Percentiles rank a stretch among this genome's conserved stretches.
Conservation (phyloP, 2,329 filamentous ascomycete species). For the Cercospora zeae-maydis region DNA sequence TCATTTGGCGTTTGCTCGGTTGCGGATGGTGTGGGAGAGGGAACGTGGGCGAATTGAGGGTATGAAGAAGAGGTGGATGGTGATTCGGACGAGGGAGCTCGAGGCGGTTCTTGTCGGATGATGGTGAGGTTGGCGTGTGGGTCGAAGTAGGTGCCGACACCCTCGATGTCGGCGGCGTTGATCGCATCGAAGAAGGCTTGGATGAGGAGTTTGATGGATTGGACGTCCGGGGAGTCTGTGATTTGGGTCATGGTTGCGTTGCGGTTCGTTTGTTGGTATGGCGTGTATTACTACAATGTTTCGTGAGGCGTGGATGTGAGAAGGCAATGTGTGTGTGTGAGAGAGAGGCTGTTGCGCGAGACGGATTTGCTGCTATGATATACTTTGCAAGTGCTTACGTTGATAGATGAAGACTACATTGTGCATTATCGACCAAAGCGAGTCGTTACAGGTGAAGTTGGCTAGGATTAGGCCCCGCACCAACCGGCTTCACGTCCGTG, state of each 20-base stretch:
- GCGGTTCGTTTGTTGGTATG: neutral
- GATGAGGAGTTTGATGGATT: conserved; percentile 21
- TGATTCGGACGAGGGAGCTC: conserved; percentile 40
- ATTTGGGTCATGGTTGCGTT: conserved; percentile 15
- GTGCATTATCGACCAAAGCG: neutral
- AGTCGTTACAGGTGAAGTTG: neutral
- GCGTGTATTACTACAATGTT: neutral
- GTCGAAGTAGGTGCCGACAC: conserved; percentile 70
- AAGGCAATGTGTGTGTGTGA: neutral
- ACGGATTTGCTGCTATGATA: neutral
- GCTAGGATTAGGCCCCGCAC: neutral
- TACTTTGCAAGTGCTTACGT: neutral
- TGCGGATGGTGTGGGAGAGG: neutral
- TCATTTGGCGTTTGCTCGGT: neutral
- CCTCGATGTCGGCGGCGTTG: conserved; percentile 37
- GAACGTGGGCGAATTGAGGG: conserved; percentile 9
- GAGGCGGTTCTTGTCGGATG: conserved; percentile 22
- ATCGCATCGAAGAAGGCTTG: conserved; percentile 25
- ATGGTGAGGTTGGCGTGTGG: conserved; percentile 62
- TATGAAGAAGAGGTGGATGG: conserved; percentile 11
- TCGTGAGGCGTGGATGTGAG: neutral
- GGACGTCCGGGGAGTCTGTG: conserved; percentile 8
- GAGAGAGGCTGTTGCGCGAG: neutral
- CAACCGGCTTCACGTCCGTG: neutral
- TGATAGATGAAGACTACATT: neutral